Percentiles rank a stretch among this genome's conserved stretches.
Evolutionary conservation across 192 early-diverging fungal genomes (phyloP).

Genomic region (Backusella australiensis): DNA sequence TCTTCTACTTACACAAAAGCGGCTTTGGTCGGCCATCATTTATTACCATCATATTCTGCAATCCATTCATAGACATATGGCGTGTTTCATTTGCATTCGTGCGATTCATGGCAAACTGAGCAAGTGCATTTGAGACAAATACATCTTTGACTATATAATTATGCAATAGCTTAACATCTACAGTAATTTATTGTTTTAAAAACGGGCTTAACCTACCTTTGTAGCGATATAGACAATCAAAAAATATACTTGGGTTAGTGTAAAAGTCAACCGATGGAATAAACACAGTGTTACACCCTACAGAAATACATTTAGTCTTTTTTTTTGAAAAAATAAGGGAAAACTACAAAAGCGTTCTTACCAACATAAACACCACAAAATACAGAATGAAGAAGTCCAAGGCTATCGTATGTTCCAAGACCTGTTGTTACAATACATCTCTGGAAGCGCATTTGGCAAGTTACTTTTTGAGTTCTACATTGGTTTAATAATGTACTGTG

Average conservation of each 20-base stretch:
- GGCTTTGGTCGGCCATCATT: conserved; percentile 51
- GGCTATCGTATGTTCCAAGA: conserved; percentile 18
- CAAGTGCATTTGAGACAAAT: conserved; percentile 60
- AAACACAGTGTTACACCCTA: conserved; percentile 61
- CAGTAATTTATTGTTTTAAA: background rate
- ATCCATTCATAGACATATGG: conserved; percentile 24
- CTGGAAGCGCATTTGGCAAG: conserved; percentile 52
- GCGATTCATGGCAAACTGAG: conserved; percentile 67
- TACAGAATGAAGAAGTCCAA: conserved; percentile 26
- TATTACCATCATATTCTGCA: conserved; percentile 64
- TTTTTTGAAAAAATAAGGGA: background rate
- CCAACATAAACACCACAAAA: conserved; percentile 39
- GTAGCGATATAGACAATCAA: conserved; percentile 70
- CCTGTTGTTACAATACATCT: conserved; percentile 41
- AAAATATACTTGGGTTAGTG: conserved; percentile 57
- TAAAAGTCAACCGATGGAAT: conserved; percentile 63
- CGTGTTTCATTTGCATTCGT: conserved; percentile 27
- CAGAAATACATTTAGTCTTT: background rate
- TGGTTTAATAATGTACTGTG: conserved; percentile 58
- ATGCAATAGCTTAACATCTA: background rate
- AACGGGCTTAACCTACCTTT: conserved; percentile 40
- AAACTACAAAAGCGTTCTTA: background rate
- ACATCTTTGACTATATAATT: conserved; percentile 59
- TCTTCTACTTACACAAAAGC: conserved; percentile 38
- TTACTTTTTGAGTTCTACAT: conserved; percentile 59